Conservation (phyloP, 78 protist species). For the Chrysochromulina tobinii region DNA sequence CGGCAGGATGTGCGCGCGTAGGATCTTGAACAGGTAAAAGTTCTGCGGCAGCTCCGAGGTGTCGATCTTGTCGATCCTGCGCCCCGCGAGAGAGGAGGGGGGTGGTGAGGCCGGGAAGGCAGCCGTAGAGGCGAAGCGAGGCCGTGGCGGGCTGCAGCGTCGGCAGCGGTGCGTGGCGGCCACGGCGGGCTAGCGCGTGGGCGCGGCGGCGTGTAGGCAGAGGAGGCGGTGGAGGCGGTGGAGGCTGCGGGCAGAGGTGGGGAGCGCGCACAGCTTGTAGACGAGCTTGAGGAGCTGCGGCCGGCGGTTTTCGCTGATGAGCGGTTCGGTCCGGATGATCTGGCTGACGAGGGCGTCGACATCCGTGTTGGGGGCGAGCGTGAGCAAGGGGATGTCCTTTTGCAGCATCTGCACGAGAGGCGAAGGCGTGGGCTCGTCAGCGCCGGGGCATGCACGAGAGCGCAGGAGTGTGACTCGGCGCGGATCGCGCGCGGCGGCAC, state of each 20-base stretch:
- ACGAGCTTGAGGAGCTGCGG: constrained; percentile 54
- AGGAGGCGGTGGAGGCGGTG: too few relatives aligned
- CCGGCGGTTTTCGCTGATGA: constrained; percentile 33
- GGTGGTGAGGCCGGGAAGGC: too few relatives aligned
- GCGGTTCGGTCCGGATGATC: constrained; percentile 61
- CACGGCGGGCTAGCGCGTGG: too few relatives aligned
- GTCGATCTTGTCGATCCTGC: constrained; percentile 30
- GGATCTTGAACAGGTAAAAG: constrained; percentile 62
- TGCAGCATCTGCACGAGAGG: background rate
- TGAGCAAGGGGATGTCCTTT: constrained; percentile 57
- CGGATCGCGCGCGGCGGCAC: background rate
- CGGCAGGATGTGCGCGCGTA: constrained; percentile 78
- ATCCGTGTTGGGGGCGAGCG: constrained; percentile 51
- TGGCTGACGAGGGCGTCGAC: constrained; percentile 54
- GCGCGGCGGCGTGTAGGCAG: too few relatives aligned
- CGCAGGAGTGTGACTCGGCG: background rate
- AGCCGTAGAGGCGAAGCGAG: too few relatives aligned
- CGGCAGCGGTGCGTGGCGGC: too few relatives aligned
- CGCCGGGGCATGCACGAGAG: background rate
- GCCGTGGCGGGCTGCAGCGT: too few relatives aligned
- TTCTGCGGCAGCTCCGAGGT: background rate
- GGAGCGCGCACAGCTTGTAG: background rate
- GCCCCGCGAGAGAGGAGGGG: too few relatives aligned
- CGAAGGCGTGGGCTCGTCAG: background rate
- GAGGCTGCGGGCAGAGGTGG: too few relatives aligned